Percentiles rank a stretch among this genome's conserved stretches.
These are phyloP conservation scores for Tetrapisispora phaffii DNA, from an alignment of 805 yeast species.

Conservation along the genomic window DNA sequence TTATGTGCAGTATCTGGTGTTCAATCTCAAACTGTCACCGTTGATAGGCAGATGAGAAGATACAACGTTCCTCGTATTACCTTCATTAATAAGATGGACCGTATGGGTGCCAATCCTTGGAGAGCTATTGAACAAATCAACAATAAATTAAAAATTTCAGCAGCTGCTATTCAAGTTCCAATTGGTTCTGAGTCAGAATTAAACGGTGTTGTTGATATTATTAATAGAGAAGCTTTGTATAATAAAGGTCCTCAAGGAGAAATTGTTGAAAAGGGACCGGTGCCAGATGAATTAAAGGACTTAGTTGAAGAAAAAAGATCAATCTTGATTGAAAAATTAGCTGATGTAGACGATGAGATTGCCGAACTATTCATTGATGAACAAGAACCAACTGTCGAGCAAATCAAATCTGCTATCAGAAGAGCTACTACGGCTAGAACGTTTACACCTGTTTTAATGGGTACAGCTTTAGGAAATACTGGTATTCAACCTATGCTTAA, in stretches of 20 bases:
- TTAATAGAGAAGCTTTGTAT: constrained; percentile 77
- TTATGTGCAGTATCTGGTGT: constrained; percentile 99
- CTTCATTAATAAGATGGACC: constrained; percentile 95
- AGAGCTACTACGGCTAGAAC: constrained; percentile 90
- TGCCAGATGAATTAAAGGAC: constrained; percentile 74
- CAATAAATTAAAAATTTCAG: constrained; percentile 77
- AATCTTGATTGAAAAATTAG: constrained; percentile 79
- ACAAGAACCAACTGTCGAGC: constrained; percentile 71
- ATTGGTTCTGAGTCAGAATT: constrained; percentile 86
- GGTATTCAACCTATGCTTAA: constrained; percentile 94
- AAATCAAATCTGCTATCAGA: constrained; percentile 82
- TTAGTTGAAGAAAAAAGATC: constrained; percentile 86
- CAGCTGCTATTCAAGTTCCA: constrained; percentile 97
- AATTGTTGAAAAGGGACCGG: constrained; percentile 47
- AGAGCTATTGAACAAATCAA: constrained; percentile 87
- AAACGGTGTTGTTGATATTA: constrained; percentile 84
- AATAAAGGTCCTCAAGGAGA: constrained; percentile 92
- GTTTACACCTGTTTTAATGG: constrained; percentile 99
- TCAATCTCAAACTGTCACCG: constrained; percentile 96
- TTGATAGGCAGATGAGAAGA: constrained; percentile 97
- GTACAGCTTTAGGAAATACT: constrained; percentile 93
- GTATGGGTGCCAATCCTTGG: constrained; percentile 99
- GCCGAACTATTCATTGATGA: constrained; percentile 91
- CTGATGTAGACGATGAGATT: constrained; percentile 96
- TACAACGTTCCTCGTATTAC: constrained; percentile 95